Base-by-base conservation (phyloP, 352 stramenopile genomes). In the Plasmopara halstedii region DNA sequence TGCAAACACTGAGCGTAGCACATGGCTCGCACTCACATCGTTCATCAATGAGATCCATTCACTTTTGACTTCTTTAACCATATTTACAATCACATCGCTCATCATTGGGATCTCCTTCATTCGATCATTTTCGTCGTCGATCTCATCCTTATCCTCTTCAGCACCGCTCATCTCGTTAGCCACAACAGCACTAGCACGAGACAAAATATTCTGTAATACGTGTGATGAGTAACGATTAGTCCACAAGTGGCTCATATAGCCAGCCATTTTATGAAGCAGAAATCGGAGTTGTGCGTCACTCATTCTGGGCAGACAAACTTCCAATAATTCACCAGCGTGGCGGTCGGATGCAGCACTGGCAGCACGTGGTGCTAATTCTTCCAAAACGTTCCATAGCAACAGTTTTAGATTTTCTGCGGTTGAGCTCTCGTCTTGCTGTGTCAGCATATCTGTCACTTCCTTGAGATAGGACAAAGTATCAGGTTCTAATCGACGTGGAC, bases 11-110 rank as follows among this genome's bases (percentile, higher is more conserved):
- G 74, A 85, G 18, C 80, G 80, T 45, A 88, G 58, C 37, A 91
- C 80, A 40, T 91, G 80, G 46, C 72, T 88, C n/a, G 80, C 80
- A 42, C 80, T 91, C 8, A 91, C 75, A 41, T 91, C 80, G 54
- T 88, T 88, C 70, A 88, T 83, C 15, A 91, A 61, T n/a, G 72
- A 83, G 42, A 91, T 67, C 80, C 80, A 91, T 58, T 91, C 80
- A 42, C 49, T 61, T 49, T 88, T 63, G 29, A 91, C 73, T 42
- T 91, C 80, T 40, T 67, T 78, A 6, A 77, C 67, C 67, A 88
- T 86, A 42, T 72, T 70, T 22, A 89, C 59, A 43, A 91, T 65
- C n/a, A 88, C 34, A 33, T 85, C 56, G 42, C 61, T 81, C 76
- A 88, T 85, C 4, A 42, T 29, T 19, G 80, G 76, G 31, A 73